Percentiles rank a stretch among this genome's conserved stretches.
Conservation (phyloP, 768 basidiomycete species). For the Glaciozyma antarctica region DNA sequence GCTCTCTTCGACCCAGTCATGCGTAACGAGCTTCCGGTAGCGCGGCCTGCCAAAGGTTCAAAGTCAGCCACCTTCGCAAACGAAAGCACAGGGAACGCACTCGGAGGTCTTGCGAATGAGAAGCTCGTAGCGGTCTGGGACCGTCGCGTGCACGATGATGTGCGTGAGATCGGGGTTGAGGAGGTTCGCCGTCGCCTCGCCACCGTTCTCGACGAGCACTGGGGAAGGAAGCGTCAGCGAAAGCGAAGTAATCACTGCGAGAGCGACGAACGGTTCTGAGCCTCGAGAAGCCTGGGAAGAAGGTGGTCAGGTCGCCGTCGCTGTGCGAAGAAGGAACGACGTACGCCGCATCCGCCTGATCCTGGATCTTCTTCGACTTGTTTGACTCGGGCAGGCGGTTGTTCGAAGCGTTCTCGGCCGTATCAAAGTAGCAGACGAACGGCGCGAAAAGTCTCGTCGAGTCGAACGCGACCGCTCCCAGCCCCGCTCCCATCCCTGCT, state of each 20-base stretch:
- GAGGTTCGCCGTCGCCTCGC: conserved; percentile 54
- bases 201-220: conserved; percentile 57
- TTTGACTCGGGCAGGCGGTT: conserved; percentile 39
- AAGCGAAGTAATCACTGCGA: not conserved
- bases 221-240: not conserved
- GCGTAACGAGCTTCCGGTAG: conserved; percentile 20
- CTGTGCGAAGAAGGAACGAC: conserved; percentile 21
- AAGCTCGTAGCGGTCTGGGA: conserved; percentile 45
- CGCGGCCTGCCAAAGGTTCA: conserved; percentile 12
- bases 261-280: not conserved
- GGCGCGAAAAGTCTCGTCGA: conserved; percentile 4
- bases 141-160: conserved; percentile 63
- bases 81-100: not conserved
- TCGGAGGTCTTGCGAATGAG: not conserved
- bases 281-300: conserved; percentile 1
- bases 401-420: conserved; percentile 58
- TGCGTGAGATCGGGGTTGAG: conserved; percentile 75
- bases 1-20: conserved; percentile 3
- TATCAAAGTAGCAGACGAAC: conserved; percentile 58
- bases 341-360: conserved; percentile 51
- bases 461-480: conserved; percentile 4
- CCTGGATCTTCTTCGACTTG: conserved; percentile 36
- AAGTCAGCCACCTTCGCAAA: too few relatives aligned
- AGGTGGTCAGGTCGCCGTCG: not conserved
- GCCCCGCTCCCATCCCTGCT: conserved; percentile 22